A percentile compares a stretch with the other conserved stretches of the same genome.
Evolutionary conservation across 345 rosid genomes (phyloP).

Genomic region (Xanthoceras sorbifolium): DNA sequence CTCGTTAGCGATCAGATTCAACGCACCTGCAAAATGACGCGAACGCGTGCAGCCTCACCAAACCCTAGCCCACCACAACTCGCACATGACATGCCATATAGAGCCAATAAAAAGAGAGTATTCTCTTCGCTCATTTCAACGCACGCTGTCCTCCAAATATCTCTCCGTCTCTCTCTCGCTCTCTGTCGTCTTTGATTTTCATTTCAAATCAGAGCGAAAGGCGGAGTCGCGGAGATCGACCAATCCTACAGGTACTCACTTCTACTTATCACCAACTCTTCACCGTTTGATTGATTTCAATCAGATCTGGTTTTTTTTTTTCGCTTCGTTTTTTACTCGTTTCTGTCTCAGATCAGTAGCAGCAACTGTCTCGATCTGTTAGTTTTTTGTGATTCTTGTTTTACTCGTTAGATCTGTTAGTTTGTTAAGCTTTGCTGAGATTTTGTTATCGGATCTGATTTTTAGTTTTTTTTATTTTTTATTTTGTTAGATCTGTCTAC

Average conservation of each 20-base stretch:
- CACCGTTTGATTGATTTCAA: background rate
- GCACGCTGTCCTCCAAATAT: slow-evolving; percentile 27
- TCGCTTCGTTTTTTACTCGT: background rate
- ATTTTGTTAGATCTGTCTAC: background rate
- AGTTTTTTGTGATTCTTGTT: background rate
- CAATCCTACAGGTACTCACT: too few relatives aligned
- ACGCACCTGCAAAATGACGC: background rate
- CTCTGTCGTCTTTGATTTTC: slow-evolving; percentile 21
- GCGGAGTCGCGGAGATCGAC: slow-evolving; percentile 36
- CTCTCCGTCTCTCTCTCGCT: slow-evolving; percentile 4
- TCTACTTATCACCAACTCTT: too few relatives aligned
- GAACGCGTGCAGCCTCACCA: background rate
- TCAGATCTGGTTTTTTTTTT: slow-evolving; percentile 23
- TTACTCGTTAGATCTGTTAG: slow-evolving; percentile 1
- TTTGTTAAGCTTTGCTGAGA: background rate
- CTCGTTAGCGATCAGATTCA: background rate
- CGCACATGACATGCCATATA: background rate
- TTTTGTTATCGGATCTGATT: background rate
- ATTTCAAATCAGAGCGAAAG: slow-evolving; percentile 34
- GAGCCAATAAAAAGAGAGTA: slow-evolving; percentile 30
- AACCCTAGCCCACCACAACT: background rate
- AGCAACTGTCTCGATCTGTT: too few relatives aligned
- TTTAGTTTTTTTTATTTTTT: background rate
- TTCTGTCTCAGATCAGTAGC: slow-evolving; percentile 11
- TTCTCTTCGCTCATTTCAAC: slow-evolving; percentile 23